Conservation (phyloP, 768 basidiomycete genomes). For the Aureoboletus auriporus region DNA sequence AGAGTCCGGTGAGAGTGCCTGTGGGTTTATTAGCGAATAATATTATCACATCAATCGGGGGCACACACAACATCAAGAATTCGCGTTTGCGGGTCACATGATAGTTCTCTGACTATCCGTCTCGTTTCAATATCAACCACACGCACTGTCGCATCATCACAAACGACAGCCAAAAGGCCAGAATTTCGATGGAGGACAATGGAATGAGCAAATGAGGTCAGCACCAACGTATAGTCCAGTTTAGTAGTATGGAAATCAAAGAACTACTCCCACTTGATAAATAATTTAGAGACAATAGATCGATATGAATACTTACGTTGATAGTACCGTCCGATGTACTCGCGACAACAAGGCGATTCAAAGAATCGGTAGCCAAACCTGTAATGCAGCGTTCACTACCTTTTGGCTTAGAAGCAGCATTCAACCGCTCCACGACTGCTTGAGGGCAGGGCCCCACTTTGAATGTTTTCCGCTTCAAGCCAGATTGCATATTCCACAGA, state of each 20-base stretch:
- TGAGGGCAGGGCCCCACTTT: conserved; percentile 60
- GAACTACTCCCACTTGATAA: conserved; percentile 52
- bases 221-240: conserved; percentile 59
- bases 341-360: conserved; percentile 79
- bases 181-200: conserved; percentile 80
- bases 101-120: conserved; percentile 83
- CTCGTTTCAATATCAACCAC: conserved; percentile 90
- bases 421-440: conserved; percentile 44
- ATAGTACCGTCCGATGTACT: conserved; percentile 86
- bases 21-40: conserved; percentile 4
- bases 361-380: conserved; percentile 79
- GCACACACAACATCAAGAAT: conserved; percentile 79
- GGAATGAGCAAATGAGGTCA: conserved; percentile 68
- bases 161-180: conserved; percentile 75
- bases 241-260: conserved; percentile 92
- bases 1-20: conserved; percentile 95
- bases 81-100: conserved; percentile 71
- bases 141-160: conserved; percentile 84
- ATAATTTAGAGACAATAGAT: background rate
- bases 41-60: background rate
- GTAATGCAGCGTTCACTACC: conserved; percentile 59
- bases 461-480: conserved; percentile 77
- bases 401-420: conserved; percentile 36
- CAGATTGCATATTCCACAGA: conserved; percentile 98
- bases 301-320: conserved; percentile 53